These are phyloP conservation scores for Mortierella claussenii DNA, from an alignment of 192 early-diverging fungal species.

Conservation along the genomic window DNA sequence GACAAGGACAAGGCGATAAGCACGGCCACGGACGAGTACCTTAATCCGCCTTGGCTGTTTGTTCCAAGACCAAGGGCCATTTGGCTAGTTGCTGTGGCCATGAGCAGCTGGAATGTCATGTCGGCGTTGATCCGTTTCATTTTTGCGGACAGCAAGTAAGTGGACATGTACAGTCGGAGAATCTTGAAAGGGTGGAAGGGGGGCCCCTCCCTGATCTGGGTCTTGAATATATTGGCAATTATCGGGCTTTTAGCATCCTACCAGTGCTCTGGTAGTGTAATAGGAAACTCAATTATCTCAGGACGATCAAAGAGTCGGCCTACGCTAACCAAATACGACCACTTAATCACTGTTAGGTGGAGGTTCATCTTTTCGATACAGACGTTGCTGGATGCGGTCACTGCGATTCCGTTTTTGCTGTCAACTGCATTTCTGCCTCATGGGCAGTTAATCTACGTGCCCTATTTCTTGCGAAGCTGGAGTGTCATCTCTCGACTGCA, in stretches of 20 bases:
- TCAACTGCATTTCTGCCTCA: slow-evolving; percentile 47
- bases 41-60: slow-evolving; percentile 64
- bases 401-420: slow-evolving; percentile 65
- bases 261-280: too few relatives aligned
- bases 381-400: slow-evolving; percentile 60
- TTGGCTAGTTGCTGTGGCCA: slow-evolving; percentile 53
- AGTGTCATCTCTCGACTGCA: slow-evolving; percentile 64
- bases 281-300: not conserved
- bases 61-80: slow-evolving; percentile 56
- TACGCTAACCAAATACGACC: not conserved
- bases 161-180: not conserved
- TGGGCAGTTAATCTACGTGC: slow-evolving; percentile 65
- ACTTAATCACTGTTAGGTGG: too few relatives aligned
- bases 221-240: too few relatives aligned
- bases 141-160: slow-evolving; percentile 45
- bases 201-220: too few relatives aligned
- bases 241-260: too few relatives aligned
- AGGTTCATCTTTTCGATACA: slow-evolving; percentile 58
- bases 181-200: not conserved
- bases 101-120: slow-evolving; percentile 53
- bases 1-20: slow-evolving; percentile 8
- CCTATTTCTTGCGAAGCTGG: slow-evolving; percentile 72
- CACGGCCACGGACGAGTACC: slow-evolving; percentile 13
- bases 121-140: slow-evolving; percentile 44
- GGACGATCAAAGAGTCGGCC: not conserved